phyloP scores from a whole-genome alignment of 2,329 filamentous ascomycete genomes.

The Pseudocercospora cruenta region DNA sequence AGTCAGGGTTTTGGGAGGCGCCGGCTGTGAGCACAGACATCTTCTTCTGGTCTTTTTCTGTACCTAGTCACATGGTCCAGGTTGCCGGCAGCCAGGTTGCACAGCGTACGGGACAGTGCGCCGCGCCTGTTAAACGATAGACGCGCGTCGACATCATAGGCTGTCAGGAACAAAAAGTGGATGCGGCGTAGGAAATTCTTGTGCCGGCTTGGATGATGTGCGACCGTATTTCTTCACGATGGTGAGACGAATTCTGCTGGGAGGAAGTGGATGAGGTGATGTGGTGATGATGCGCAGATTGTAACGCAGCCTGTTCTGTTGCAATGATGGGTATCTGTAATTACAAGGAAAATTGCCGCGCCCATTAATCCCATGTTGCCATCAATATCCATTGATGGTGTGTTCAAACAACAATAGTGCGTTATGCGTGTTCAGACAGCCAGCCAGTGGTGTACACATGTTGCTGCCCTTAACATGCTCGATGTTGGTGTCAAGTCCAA shows the following conservation, averaged over 20 bases:
- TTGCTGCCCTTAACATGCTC: background rate
- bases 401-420: background rate
- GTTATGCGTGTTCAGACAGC: constrained; percentile 5
- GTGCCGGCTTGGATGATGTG: constrained; percentile 14
- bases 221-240: constrained; percentile 5
- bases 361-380: constrained; percentile 4
- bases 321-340: constrained; percentile 22
- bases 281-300: background rate
- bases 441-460: background rate
- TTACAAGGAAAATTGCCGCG: constrained; percentile 19
- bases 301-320: constrained; percentile 1
- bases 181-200: constrained; percentile 10
- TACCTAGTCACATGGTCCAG: constrained; percentile 14
- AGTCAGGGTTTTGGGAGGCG: constrained; percentile 9
- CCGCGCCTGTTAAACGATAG: constrained; percentile 12
- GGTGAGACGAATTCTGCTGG: constrained; percentile 5
- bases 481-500: background rate
- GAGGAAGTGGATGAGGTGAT: background rate
- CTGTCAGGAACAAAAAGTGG: background rate
- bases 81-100: constrained; percentile 6
- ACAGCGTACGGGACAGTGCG: constrained; percentile 12
- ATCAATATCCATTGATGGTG: background rate
- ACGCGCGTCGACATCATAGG: constrained; percentile 26
- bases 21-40: constrained; percentile 5
- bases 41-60: background rate